These are phyloP conservation scores for Eucalyptus erythrocorys DNA, from an alignment of 345 rosid genomes.

Conservation along the genomic window DNA sequence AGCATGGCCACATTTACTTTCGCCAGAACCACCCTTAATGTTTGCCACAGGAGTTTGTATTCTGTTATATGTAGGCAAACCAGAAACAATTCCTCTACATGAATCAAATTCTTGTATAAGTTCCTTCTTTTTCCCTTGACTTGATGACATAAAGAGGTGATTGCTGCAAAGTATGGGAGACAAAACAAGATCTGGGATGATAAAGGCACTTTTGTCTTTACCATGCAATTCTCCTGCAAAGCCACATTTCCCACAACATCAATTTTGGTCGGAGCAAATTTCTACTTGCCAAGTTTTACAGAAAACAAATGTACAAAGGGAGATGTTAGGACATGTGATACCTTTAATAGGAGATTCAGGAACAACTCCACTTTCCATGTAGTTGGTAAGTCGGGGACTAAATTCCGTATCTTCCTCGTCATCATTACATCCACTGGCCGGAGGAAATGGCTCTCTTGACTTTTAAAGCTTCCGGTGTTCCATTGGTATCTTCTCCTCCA, in stretches of 20 bases:
- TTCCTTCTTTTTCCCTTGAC: conserved; percentile 10
- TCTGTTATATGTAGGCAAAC: conserved; percentile 4
- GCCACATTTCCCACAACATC: background rate
- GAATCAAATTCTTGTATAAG: background rate
- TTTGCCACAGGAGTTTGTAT: background rate
- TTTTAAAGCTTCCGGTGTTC: conserved; percentile 10
- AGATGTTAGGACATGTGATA: conserved; percentile 13
- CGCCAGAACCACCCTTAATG: background rate
- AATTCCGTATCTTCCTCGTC: conserved; percentile 34
- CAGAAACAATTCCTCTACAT: background rate
- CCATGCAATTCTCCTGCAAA: conserved; percentile 23
- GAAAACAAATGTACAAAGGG: background rate
- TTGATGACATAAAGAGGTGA: conserved; percentile 5
- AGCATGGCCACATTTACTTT: background rate
- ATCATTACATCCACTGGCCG: conserved; percentile 14
- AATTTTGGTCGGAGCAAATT: background rate
- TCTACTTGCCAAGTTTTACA: background rate
- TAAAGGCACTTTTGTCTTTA: conserved; percentile 8
- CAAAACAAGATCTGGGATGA: conserved; percentile 15
- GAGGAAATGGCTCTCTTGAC: conserved; percentile 10
- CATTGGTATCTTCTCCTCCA: background rate
- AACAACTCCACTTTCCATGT: conserved; percentile 71
- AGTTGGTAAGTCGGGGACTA: conserved; percentile 77
- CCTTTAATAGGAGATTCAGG: conserved; percentile 84
- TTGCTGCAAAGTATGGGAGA: background rate